Percentiles rank a stretch among this genome's conserved stretches.
These are phyloP conservation scores for Ceratocystis eucalypticola DNA, from an alignment of 2,329 filamentous ascomycete species.

Conservation along the genomic window DNA sequence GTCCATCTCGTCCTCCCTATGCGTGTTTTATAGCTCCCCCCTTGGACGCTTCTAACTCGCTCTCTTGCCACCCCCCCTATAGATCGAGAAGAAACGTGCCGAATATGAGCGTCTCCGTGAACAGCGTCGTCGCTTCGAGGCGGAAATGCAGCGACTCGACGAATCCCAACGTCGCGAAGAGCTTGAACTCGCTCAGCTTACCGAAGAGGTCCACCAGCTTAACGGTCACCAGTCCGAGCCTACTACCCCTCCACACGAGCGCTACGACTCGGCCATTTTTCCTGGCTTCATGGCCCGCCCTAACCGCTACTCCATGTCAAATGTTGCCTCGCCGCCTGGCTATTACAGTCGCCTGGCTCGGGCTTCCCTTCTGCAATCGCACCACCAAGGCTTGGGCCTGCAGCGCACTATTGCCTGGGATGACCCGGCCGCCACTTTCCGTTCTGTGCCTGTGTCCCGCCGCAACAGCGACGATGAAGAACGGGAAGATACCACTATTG, in stretches of 20 bases:
- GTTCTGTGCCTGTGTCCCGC: constrained; percentile 73
- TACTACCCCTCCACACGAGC: constrained; percentile 88
- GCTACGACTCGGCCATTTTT: constrained; percentile 57
- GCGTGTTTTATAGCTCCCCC: constrained; percentile 20
- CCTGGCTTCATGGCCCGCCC: constrained; percentile 69
- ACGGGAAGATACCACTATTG: constrained; percentile 45
- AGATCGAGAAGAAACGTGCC: constrained; percentile 89
- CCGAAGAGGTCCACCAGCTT: constrained; percentile 55
- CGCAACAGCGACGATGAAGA: constrained; percentile 78
- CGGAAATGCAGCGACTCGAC: constrained; percentile 82
- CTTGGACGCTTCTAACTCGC: background rate
- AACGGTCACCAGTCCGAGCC: constrained; percentile 81
- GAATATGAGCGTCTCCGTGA: constrained; percentile 86
- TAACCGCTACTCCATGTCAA: constrained; percentile 79
- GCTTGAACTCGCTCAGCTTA: constrained; percentile 71
- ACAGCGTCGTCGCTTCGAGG: constrained; percentile 78
- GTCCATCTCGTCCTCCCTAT: constrained; percentile 22
- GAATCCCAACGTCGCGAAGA: constrained; percentile 72
- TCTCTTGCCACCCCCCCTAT: background rate
- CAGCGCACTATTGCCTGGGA: constrained; percentile 43
- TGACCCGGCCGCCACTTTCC: constrained; percentile 57
- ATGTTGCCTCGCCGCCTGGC: constrained; percentile 68
- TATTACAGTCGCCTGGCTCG: constrained; percentile 59
- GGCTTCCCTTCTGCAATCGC: constrained; percentile 48
- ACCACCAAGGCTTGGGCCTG: constrained; percentile 47